Conservation (phyloP, 140 eudicot species). For the Cichorium intybus region DNA sequence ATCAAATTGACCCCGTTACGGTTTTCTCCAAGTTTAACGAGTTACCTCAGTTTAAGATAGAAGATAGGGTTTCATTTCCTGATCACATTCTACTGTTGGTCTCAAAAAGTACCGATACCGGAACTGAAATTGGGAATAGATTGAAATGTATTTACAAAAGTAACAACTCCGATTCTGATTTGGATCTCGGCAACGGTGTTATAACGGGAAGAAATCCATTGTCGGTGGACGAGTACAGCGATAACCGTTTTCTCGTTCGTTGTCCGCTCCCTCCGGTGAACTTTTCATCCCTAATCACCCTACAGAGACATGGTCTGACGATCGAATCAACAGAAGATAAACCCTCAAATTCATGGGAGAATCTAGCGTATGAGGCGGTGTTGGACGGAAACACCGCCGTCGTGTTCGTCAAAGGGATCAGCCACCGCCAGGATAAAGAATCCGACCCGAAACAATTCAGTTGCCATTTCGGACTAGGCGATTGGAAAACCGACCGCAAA, state of each 20-base stretch:
- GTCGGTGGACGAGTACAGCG: conserved; percentile 63
- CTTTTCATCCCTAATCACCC: conserved; percentile 35
- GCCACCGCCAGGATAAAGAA: conserved; percentile 58
- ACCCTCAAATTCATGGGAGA: conserved; percentile 57
- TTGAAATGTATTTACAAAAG: conserved; percentile 61
- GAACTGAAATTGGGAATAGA: background rate
- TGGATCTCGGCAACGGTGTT: conserved; percentile 5
- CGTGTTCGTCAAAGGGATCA: conserved; percentile 87
- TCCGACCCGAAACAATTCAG: conserved; percentile 67
- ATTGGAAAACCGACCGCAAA: conserved; percentile 29
- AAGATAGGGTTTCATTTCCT: conserved; percentile 64
- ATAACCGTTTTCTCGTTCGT: conserved; percentile 48
- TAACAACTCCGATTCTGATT: background rate
- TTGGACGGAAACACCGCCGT: conserved; percentile 56
- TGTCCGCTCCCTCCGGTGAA: conserved; percentile 71
- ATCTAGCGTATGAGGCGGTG: conserved; percentile 66
- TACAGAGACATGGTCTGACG: conserved; percentile 28
- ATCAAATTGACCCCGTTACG: conserved; percentile 25
- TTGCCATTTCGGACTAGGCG: conserved; percentile 69
- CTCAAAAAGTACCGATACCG: conserved; percentile 13
- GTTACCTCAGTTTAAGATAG: conserved; percentile 32
- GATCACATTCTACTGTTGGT: conserved; percentile 72
- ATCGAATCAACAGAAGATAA: conserved; percentile 22
- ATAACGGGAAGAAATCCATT: conserved; percentile 20
- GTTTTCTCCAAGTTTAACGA: conserved; percentile 21